Percentiles rank a stretch among this genome's conserved stretches.
Conservation (phyloP, 805 yeast species). For the Yarrowia divulgata region DNA sequence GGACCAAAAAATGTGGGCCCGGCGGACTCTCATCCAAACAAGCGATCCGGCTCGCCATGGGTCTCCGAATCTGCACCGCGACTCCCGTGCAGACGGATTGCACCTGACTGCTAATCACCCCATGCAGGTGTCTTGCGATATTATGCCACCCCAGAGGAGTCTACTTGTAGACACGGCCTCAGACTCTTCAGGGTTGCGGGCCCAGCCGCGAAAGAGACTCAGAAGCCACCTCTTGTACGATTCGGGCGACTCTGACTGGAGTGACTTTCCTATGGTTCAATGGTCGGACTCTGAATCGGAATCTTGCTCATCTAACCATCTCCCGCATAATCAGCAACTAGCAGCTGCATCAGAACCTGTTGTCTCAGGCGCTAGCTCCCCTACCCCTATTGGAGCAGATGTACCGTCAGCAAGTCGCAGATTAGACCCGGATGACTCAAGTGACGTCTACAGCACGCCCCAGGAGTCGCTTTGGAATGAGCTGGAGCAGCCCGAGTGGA, state of each 20-base stretch:
- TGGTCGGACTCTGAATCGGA: not conserved
- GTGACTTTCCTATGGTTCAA: not conserved
- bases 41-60: not conserved
- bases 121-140: not conserved
- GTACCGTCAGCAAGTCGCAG: not conserved
- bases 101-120: not conserved
- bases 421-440: not conserved
- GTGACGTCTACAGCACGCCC: too few species aligned
- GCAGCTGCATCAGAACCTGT: not conserved
- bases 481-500: not conserved
- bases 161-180: not conserved
- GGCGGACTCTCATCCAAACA: not conserved
- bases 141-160: too few species aligned
- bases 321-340: not conserved
- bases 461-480: not conserved
- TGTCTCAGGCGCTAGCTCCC: not conserved
- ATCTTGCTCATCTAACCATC: not conserved
- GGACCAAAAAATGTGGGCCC: not conserved
- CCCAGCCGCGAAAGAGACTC: not conserved
- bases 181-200: not conserved
- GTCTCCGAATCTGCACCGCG: not conserved
- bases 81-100: not conserved
- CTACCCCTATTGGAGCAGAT: constrained; percentile 5
- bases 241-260: not conserved
- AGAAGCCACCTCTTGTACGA: not conserved